Evolutionary conservation across 192 early-diverging fungal genomes (phyloP).

Genomic region (Coemansia sp.): DNA sequence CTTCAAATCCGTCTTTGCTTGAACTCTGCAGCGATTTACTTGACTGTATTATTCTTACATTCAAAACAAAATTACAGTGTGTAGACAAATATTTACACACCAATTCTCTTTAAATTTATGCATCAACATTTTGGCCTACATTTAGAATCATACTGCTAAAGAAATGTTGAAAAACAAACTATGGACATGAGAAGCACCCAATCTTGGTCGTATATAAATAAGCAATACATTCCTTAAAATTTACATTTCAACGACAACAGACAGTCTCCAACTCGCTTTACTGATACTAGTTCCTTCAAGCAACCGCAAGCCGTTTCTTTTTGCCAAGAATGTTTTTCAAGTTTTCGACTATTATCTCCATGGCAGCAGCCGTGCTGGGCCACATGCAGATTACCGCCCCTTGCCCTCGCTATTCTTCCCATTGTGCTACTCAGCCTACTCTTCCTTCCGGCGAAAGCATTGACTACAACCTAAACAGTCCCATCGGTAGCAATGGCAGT

Average conservation of each 20-base stretch:
- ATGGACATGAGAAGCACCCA: no score
- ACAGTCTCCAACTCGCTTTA: no score
- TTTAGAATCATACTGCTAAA: no score
- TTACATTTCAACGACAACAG: no score
- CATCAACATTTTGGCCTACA: not conserved
- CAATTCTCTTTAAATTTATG: not conserved
- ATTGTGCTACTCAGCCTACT: slow-evolving; percentile 1
- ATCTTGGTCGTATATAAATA: no score
- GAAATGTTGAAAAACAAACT: no score
- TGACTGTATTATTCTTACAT: no score
- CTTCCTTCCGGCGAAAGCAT: slow-evolving; percentile 2
- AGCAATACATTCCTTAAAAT: no score
- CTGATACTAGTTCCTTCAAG: no score
- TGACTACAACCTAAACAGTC: slow-evolving; percentile 43
- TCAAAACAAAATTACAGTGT: not conserved
- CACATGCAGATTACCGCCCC: slow-evolving; percentile 25
- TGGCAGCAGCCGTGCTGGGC: slow-evolving; percentile 9
- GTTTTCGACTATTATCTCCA: not conserved
- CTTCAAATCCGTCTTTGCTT: no score
- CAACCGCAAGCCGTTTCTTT: no score
- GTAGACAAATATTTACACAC: not conserved
- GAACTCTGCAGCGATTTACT: no score
- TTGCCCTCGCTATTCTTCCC: slow-evolving; percentile 17
- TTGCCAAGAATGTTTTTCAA: not conserved
- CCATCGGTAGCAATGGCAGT: slow-evolving; percentile 27